Evolutionary conservation across 768 basidiomycete species (phyloP).

Genomic region (Epithele typhae): DNA sequence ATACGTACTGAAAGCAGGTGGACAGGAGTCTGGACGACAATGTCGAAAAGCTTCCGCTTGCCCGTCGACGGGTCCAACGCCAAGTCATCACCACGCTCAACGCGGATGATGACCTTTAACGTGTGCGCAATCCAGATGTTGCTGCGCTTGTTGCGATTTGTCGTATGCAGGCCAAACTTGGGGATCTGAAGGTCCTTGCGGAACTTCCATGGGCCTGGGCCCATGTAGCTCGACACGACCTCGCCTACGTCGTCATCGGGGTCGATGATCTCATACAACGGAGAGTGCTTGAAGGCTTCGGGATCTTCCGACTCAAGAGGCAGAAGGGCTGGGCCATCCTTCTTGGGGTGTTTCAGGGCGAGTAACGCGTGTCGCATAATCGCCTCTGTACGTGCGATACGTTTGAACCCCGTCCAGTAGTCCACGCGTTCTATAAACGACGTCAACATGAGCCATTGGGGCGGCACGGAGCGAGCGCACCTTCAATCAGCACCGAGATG

Average conservation of each 20-base stretch:
- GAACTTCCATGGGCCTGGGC: slow-evolving; percentile 86
- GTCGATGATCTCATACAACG: slow-evolving; percentile 48
- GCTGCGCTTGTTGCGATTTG: slow-evolving; percentile 73
- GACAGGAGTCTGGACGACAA: slow-evolving; percentile 80
- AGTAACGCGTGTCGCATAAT: slow-evolving; percentile 58
- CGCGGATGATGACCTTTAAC: slow-evolving; percentile 78
- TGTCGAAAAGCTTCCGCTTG: slow-evolving; percentile 80
- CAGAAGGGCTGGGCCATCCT: slow-evolving; percentile 57
- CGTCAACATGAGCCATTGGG: neutral
- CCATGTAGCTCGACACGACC: slow-evolving; percentile 57
- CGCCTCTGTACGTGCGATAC: slow-evolving; percentile 67
- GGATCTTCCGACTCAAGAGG: slow-evolving; percentile 73
- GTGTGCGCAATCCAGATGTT: slow-evolving; percentile 73
- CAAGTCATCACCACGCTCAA: slow-evolving; percentile 74
- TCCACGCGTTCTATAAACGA: slow-evolving; percentile 69
- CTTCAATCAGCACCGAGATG: slow-evolving; percentile 73
- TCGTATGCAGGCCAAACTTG: slow-evolving; percentile 54
- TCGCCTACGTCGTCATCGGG: slow-evolving; percentile 52
- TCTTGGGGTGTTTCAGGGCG: slow-evolving; percentile 51
- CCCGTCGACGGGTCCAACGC: slow-evolving; percentile 60
- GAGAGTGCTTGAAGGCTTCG: slow-evolving; percentile 60
- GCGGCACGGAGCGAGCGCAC: slow-evolving; percentile 36
- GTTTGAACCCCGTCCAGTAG: slow-evolving; percentile 68
- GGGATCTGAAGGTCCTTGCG: slow-evolving; percentile 69
- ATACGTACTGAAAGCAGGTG: slow-evolving; percentile 79